Conservation (phyloP, 2,329 filamentous ascomycete species). For the Microsporum canis region DNA sequence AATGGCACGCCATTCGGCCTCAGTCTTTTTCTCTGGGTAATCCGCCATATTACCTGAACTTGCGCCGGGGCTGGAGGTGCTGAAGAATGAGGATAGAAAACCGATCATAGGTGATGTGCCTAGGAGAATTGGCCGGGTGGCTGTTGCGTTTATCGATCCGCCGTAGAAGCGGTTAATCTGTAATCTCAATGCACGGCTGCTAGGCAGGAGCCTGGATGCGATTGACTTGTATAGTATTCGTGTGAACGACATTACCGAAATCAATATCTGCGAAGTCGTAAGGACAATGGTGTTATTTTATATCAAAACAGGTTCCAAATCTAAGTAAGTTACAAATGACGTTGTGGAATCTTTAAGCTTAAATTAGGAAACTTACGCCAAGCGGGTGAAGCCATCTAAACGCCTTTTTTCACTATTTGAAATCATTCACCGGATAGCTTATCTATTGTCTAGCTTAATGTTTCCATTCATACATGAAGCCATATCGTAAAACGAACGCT, state of each 20-base stretch:
- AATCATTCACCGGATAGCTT: background rate
- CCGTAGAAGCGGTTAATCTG: constrained; percentile 17
- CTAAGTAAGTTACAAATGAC: background rate
- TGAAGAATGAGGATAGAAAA: constrained; percentile 66
- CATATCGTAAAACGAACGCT: background rate
- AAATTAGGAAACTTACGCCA: background rate
- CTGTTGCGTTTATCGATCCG: constrained; percentile 27
- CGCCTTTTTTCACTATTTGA: background rate
- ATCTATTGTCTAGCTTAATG: background rate
- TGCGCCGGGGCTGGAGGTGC: constrained; percentile 41
- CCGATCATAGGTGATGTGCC: constrained; percentile 56
- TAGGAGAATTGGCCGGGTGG: background rate
- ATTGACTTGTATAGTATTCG: background rate
- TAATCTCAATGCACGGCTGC: background rate
- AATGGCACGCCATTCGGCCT: constrained; percentile 82
- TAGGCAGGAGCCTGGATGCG: background rate
- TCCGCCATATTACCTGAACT: constrained; percentile 15
- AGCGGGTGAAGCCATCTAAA: background rate
- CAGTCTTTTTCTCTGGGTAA: constrained; percentile 57
- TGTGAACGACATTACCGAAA: background rate
- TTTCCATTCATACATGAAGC: background rate
- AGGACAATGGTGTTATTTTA: background rate
- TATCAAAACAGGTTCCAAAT: background rate
- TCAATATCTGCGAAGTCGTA: background rate
- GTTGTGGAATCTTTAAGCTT: background rate